These are phyloP conservation scores for Paspalum vaginatum DNA, from an alignment of 176 grass and related monocot genomes.

Conservation along the genomic window DNA sequence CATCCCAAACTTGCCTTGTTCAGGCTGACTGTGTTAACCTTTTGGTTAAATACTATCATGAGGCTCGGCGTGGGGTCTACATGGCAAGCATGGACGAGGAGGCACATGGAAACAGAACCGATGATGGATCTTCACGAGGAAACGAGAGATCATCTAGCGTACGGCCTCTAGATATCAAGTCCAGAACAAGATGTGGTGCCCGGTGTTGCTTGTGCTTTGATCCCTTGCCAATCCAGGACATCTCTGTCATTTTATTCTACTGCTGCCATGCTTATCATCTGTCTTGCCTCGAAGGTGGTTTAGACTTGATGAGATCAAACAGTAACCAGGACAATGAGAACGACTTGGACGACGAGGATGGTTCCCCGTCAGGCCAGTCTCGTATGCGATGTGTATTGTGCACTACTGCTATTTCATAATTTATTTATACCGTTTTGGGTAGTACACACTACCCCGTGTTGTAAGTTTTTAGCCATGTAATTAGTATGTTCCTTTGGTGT, in stretches of 20 bases:
- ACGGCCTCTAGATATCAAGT: constrained; percentile 63
- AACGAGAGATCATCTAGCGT: constrained; percentile 50
- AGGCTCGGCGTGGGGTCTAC: constrained; percentile 79
- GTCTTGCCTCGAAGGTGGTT: constrained; percentile 71
- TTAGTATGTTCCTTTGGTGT: constrained; percentile 52
- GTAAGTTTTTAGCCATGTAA: constrained; percentile 69
- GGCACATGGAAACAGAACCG: constrained; percentile 46
- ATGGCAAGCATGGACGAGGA: constrained; percentile 78
- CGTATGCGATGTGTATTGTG: constrained; percentile 92
- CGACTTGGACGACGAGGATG: constrained; percentile 50
- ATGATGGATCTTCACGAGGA: constrained; percentile 46
- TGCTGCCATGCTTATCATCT: constrained; percentile 94
- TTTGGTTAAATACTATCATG: constrained; percentile 91
- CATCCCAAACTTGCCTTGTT: constrained; percentile 27
- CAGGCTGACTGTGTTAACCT: constrained; percentile 94
- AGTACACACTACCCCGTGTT: constrained; percentile 33
- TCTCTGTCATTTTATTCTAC: constrained; percentile 85
- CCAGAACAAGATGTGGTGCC: constrained; percentile 81
- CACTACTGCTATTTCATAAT: constrained; percentile 78
- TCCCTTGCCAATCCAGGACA: constrained; percentile 71
- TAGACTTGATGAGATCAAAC: constrained; percentile 67
- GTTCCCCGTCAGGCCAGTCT: constrained; percentile 41
- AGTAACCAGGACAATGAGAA: constrained; percentile 47
- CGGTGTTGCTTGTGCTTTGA: constrained; percentile 95
- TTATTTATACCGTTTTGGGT: constrained; percentile 42